phyloP scores from a whole-genome alignment of 805 yeast species.

The Saturnispora halmiae region DNA sequence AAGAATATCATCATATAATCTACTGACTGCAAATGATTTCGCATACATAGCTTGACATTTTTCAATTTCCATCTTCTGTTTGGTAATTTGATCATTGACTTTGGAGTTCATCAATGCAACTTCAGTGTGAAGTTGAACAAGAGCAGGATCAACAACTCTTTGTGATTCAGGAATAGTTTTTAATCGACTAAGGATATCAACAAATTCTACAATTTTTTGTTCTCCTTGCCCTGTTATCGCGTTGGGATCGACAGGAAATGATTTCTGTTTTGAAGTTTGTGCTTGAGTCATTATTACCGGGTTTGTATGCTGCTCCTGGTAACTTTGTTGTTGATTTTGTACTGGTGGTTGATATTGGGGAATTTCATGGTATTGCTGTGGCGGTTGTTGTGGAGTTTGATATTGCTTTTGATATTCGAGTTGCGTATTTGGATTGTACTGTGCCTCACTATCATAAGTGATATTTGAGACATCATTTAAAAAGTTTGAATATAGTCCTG shows the following conservation, averaged over 20 bases:
- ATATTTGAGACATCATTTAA: slow-evolving; percentile 10
- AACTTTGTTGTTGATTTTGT: background rate
- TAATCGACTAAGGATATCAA: slow-evolving; percentile 51
- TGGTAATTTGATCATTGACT: slow-evolving; percentile 48
- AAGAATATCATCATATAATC: slow-evolving; percentile 66
- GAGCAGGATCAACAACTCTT: slow-evolving; percentile 36
- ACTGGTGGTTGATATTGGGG: background rate
- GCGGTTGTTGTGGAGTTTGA: slow-evolving; percentile 5
- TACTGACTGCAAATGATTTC: slow-evolving; percentile 65
- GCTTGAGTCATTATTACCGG: background rate
- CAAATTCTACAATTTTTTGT: slow-evolving; percentile 57
- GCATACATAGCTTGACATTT: slow-evolving; percentile 62
- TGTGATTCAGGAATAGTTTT: slow-evolving; percentile 34
- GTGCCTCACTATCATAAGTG: background rate
- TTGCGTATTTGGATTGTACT: slow-evolving; percentile 9
- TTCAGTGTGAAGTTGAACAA: slow-evolving; percentile 50
- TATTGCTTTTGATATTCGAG: slow-evolving; percentile 12
- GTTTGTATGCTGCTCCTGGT: background rate
- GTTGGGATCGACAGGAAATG: background rate
- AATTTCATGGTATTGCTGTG: background rate
- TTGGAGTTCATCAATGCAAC: slow-evolving; percentile 61
- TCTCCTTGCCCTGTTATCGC: slow-evolving; percentile 52
- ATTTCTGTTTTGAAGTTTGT: no score
- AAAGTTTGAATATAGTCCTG: slow-evolving; percentile 24
- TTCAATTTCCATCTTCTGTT: slow-evolving; percentile 55